Conservation (phyloP, 352 stramenopile genomes). For the Salisapilia sapeloensis region DNA sequence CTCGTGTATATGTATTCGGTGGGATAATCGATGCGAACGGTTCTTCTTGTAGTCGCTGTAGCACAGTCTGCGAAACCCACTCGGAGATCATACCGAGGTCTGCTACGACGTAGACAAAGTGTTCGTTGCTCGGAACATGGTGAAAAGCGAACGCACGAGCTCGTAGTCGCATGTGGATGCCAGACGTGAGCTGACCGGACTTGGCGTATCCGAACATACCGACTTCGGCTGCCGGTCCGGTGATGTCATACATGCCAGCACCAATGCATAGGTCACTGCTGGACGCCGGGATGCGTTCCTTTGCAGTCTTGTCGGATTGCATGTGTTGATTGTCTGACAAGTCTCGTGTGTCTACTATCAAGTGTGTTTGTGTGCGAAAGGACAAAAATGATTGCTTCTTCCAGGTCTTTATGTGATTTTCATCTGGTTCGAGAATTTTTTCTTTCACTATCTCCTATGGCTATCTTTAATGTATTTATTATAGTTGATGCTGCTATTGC, state of each 20-base stretch:
- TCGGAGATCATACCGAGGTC: constrained; percentile 84
- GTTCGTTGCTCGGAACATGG: constrained; percentile 9
- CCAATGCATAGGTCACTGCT: constrained; percentile 29
- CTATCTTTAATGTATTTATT: no score
- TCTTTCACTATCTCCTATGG: no score
- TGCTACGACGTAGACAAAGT: constrained; percentile 73
- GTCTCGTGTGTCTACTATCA: no score
- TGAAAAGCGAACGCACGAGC: constrained; percentile 70
- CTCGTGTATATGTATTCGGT: constrained; percentile 21
- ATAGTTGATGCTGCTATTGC: no score
- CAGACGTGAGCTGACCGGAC: constrained; percentile 44
- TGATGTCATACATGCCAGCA: constrained; percentile 76
- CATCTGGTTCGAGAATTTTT: no score
- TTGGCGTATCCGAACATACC: constrained; percentile 84
- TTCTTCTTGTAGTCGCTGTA: constrained; percentile 34
- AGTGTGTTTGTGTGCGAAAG: no score
- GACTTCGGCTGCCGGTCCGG: constrained; percentile 55
- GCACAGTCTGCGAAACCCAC: constrained; percentile 71
- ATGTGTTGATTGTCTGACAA: no score
- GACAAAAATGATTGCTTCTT: no score
- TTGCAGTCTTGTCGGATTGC: no score
- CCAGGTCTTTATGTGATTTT: no score
- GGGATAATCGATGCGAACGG: constrained; percentile 13
- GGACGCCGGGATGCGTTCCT: no score
- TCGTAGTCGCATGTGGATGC: constrained; percentile 77